These are phyloP conservation scores for Aspergillus neotritici DNA, from an alignment of 2,329 filamentous ascomycete species.

Conservation along the genomic window DNA sequence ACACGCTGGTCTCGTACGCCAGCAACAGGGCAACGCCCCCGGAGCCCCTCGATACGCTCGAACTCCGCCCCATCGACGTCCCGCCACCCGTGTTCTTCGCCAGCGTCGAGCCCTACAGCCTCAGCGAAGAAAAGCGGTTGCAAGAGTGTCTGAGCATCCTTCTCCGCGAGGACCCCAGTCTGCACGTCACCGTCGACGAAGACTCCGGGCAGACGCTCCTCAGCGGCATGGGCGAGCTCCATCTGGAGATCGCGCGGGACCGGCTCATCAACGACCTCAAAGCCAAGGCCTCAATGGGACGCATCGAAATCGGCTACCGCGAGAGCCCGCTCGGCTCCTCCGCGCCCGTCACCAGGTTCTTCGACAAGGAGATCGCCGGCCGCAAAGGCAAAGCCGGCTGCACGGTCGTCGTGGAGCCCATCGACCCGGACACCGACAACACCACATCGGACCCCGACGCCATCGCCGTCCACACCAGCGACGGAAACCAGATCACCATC, in stretches of 20 bases:
- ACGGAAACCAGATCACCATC: conserved; percentile 66
- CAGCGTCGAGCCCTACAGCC: conserved; percentile 76
- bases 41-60: conserved; percentile 64
- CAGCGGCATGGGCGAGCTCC: conserved; percentile 93
- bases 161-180: conserved; percentile 84
- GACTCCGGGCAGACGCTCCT: conserved; percentile 91
- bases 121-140: conserved; percentile 73
- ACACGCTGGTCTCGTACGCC: conserved; percentile 75
- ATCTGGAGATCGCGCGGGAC: conserved; percentile 88
- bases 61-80: conserved; percentile 80
- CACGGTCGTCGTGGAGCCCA: conserved; percentile 60
- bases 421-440: conserved; percentile 32
- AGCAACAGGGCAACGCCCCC: conserved; percentile 61
- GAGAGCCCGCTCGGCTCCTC: conserved; percentile 65
- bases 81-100: conserved; percentile 95
- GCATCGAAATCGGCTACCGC: conserved; percentile 91
- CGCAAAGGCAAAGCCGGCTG: conserved; percentile 74
- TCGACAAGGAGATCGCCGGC: conserved; percentile 74
- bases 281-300: conserved; percentile 75
- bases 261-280: conserved; percentile 85
- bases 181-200: conserved; percentile 76
- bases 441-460: conserved; percentile 19
- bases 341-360: conserved; percentile 54
- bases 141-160: conserved; percentile 70
- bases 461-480: conserved; percentile 45